Conservation (phyloP, 139 green algal genomes). For the Closterium sp. region DNA sequence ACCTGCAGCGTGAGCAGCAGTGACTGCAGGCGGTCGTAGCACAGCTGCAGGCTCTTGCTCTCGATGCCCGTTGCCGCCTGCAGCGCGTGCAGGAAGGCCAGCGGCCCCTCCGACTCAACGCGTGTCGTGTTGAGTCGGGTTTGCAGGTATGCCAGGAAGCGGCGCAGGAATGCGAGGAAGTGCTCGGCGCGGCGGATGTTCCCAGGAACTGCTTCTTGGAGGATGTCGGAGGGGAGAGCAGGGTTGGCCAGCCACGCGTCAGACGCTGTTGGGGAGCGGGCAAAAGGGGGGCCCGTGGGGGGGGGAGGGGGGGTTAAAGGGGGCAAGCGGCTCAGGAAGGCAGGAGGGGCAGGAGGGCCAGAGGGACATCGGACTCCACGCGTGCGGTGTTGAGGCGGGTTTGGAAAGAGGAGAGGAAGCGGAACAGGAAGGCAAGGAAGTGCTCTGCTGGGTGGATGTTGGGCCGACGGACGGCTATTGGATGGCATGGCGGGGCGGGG, state of each 20-base stretch:
- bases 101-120: constrained; percentile 74
- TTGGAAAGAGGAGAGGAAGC: constrained; percentile 84
- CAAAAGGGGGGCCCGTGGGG: not conserved
- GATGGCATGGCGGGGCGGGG: constrained; percentile 80
- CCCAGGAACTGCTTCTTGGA: constrained; percentile 84
- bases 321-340: not conserved
- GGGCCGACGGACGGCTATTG: constrained; percentile 81
- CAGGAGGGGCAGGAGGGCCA: constrained; percentile 77
- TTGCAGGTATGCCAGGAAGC: constrained; percentile 85
- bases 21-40: constrained; percentile 91
- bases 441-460: constrained; percentile 95
- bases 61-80: constrained; percentile 64
- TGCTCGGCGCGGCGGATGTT: constrained; percentile 96
- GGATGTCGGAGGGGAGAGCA: constrained; percentile 80
- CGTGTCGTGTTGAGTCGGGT: constrained; percentile 58
- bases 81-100: constrained; percentile 78
- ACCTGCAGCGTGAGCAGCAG: constrained; percentile 97
- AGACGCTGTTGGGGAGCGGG: not conserved
- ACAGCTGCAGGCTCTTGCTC: constrained; percentile 84
- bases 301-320: not conserved
- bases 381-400: constrained; percentile 58
- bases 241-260: constrained; percentile 85
- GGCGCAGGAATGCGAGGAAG: constrained; percentile 93
- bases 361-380: constrained; percentile 75
- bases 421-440: constrained; percentile 91